Evolutionary conservation across 106 monocot genomes (phyloP).

Genomic region (Narthecium ossifragum): DNA sequence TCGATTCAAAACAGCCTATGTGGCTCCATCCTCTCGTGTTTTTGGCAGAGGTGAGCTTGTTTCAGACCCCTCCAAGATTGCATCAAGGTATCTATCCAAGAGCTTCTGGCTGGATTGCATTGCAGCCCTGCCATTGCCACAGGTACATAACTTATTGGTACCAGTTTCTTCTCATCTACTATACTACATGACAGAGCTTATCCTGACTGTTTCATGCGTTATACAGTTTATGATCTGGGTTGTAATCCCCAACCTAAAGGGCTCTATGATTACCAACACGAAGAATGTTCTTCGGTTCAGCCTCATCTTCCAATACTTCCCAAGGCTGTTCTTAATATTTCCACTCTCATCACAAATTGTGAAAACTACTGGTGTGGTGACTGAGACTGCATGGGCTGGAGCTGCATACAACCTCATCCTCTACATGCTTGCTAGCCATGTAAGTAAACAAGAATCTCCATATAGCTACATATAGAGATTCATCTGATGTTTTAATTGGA

Average conservation of each 20-base stretch:
- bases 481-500: not conserved
- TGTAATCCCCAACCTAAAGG: constrained; percentile 56
- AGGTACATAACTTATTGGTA: constrained; percentile 25
- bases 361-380: constrained; percentile 62
- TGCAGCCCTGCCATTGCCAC: constrained; percentile 76
- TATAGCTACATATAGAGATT: not conserved
- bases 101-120: constrained; percentile 59
- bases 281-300: constrained; percentile 54
- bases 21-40: constrained; percentile 85
- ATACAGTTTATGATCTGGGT: constrained; percentile 70
- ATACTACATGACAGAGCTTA: not conserved
- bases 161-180: not conserved
- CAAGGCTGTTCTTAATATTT: constrained; percentile 57
- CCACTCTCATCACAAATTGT: constrained; percentile 69
- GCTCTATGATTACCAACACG: constrained; percentile 40
- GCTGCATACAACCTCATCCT: constrained; percentile 86
- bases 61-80: constrained; percentile 54
- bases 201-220: not conserved
- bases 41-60: constrained; percentile 88
- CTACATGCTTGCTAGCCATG: constrained; percentile 87
- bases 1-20: constrained; percentile 63
- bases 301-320: constrained; percentile 74
- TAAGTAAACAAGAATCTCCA: constrained; percentile 20
- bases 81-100: constrained; percentile 48
- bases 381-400: constrained; percentile 81